Evolutionary conservation across 2,329 filamentous ascomycete species (phyloP).

Genomic region (Ambrosiella xylebori): DNA sequence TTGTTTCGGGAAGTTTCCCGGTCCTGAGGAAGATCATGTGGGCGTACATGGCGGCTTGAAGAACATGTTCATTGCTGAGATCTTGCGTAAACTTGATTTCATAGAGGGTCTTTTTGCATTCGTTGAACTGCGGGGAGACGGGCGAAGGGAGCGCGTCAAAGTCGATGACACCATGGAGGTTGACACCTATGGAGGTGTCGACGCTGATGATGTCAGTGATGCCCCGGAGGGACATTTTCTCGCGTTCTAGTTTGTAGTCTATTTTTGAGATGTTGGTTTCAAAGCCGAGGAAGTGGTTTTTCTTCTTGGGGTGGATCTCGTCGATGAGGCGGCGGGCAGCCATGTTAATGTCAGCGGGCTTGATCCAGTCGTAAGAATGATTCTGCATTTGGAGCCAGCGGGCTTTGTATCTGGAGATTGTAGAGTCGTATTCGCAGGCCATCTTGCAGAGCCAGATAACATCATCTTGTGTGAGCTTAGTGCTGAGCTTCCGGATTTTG

Average conservation of each 20-base stretch:
- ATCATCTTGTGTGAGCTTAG: slow-evolving; percentile 2
- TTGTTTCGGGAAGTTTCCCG: slow-evolving; percentile 12
- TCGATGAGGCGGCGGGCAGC: slow-evolving; percentile 15
- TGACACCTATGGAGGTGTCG: neutral
- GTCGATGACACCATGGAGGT: neutral
- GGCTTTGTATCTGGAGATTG: slow-evolving; percentile 15
- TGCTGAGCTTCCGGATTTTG: neutral
- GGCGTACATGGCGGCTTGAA: slow-evolving; percentile 18
- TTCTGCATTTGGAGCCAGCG: slow-evolving; percentile 17
- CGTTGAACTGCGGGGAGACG: neutral
- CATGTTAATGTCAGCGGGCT: slow-evolving; percentile 13
- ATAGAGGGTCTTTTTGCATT: slow-evolving; percentile 15
- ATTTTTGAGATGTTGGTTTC: neutral
- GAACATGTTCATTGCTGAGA: slow-evolving; percentile 16
- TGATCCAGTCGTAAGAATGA: slow-evolving; percentile 18
- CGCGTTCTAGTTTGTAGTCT: neutral
- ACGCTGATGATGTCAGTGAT: slow-evolving; percentile 6
- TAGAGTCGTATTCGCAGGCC: slow-evolving; percentile 17
- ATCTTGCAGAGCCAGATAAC: slow-evolving; percentile 17
- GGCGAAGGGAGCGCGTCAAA: neutral
- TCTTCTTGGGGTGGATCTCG: slow-evolving; percentile 9
- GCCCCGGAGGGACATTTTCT: neutral
- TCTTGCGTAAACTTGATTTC: slow-evolving; percentile 19
- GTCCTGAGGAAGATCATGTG: slow-evolving; percentile 14
- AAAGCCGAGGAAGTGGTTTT: neutral